Evolutionary conservation across 352 stramenopile species (phyloP), one percentile per base, ranked within the genome.

Genomic region (Globisporangium irregulare): DNA sequence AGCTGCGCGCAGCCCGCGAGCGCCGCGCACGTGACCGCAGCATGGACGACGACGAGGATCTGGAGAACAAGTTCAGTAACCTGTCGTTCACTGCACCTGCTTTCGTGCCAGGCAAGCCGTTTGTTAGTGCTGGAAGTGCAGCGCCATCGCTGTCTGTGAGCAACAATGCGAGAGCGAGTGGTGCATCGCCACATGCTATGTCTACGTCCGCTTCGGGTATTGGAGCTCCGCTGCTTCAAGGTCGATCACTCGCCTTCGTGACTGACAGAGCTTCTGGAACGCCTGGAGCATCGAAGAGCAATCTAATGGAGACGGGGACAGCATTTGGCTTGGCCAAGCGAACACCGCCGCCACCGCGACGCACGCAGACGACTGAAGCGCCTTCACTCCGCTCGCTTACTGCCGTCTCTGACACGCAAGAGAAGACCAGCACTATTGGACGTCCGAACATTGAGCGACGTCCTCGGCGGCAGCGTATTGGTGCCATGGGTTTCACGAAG

Each of bases 41-140:
- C 55, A 68, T 84, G 56, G 78, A 87, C 59, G 79, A 80, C 24
- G 80, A 73, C 55, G 75, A 87, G 25, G 82, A 92, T 51, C 73
- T 92, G 32, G 78, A 90, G 67, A 71, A 87, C 69, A 83, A 80
- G 60, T 89, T 92, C 54, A 81, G 82, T 51, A 81, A 81, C 38
- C 71, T 89, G 24, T 82, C 82, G 29, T 73, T 85, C 18, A 70
- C 73, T 10, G 84, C 84, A 43, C 80, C 82, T 0, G 79, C 73
- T 32, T 92, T 92, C 58, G 84, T 85, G 25, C 78, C 78, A 1
- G 73, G 70, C 4, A 69, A 60, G 12, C 20, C 59, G 57, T 60
- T 70, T 65, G 20, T n/a, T n/a, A 62, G n/a, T 18, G 53, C 72
- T 6, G 46, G 57, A 55, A 48, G 59, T 27, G 14, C 54, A 18